Evolutionary conservation across 164 flowering plant species (phyloP), one percentile per base, ranked within the genome.

Genomic region (Nymphaea thermarum): DNA sequence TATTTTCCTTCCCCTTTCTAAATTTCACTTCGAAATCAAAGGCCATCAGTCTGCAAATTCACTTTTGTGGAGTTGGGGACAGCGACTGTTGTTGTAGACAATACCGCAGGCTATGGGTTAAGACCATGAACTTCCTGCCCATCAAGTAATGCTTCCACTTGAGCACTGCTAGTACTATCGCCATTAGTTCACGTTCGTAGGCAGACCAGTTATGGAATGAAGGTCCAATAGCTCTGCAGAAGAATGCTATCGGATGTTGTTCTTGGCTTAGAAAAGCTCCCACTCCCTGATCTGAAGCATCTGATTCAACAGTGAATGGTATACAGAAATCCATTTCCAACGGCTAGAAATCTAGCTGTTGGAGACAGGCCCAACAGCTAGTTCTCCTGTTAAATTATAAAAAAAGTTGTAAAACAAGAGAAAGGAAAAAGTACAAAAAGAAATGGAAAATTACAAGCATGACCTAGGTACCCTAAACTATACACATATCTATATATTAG

Each of bases 121-220:
- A 43, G 3, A 69, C 41, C 4, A n/a, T 16, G n/a, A 69, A 69
- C 10, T 63, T 45, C 3, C 66, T 7, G 7, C 71, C 66, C 60
- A 63, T 25, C 6, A 69, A 42, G 25, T 69, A 47, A 15, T 16
- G 71, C 42, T 57, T 6, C 71, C 60, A 69, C 6, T 69, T 44
- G 8, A 45, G 59, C 4, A 47, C 43, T 5, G 47, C 43, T 3
- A 6, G 42, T 3, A 69, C 66, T 4, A 69, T 3, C 3, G 66
- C 66, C 60, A 69, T 3, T 8, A 69, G 17, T 51, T 69, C 71
- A 11, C 11, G 15, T 43, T 61, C 71, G 62, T 68, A 68, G n/a
- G 71, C 18, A 8, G 71, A 57, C 5, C 42, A 4, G 4, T 12
- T 53, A 6, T 7, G 36, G 2, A 25, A 25, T 25, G 36, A 25